Base-by-base conservation (phyloP, 2,329 filamentous ascomycete species). In the Xylariomycetidae sp. region DNA sequence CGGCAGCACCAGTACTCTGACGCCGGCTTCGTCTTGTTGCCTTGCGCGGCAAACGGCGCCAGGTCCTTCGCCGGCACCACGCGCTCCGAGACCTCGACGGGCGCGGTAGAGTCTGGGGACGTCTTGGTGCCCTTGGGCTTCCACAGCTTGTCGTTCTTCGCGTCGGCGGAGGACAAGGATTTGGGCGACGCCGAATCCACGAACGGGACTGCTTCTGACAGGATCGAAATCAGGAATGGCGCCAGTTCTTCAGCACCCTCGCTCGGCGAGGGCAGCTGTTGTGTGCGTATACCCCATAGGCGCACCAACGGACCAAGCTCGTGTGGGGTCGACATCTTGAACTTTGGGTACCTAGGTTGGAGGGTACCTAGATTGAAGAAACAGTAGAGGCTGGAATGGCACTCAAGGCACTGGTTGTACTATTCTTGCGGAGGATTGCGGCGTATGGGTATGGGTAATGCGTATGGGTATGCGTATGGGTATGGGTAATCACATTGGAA, bases 1-100 rank as follows among this genome's bases (percentile, higher is more conserved):
- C 83, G 70, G 25, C 74, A 74, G 33, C 70, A 71, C 82, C 82
- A 87, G 13, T 65, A 69, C 57, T 83, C 79, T 19, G 48, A 30
- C n/a, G 34, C 29, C 17, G 27, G 14, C 27, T 40, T 41, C 14
- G 19, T 13, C 32, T 40, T 35, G 37, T 41, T 30, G 20, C 27
- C 30, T 28, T 40, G 7, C 7, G 31, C 19, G 10, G 60, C 59
- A 24, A 66, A 46, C 23, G 49, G 48, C 31, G 59, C 56, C 5
- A 77, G 58, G 19, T 67, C 65, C 22, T 58, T 52, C 1, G 59
- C 58, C 6, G 63, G 45, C 15, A 82, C 57, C 10, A 62, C 61
- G 35, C 70, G 67, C 46, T 74, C 65, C 38, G 66, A 68, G 15
- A 81, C 53, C 39, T 76, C 57, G 12, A 83, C 68, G 3, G 58